Conservation (phyloP, 257 asterid species). For the Nicotiana sylvestris region DNA sequence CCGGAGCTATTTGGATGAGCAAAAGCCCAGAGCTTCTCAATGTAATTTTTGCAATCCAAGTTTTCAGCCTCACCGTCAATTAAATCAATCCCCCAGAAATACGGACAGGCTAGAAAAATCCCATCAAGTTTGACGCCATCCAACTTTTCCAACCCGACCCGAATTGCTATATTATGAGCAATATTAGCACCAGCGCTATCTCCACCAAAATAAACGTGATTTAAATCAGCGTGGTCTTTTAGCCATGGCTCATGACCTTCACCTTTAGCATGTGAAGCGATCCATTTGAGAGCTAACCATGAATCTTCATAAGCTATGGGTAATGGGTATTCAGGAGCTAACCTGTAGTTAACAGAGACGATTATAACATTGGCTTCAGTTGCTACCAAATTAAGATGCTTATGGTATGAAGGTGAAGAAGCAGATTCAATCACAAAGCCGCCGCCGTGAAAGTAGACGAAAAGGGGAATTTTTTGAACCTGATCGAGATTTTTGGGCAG, state of each 20-base stretch:
- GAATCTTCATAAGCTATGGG: slow-evolving; percentile 58
- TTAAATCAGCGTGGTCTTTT: slow-evolving; percentile 33
- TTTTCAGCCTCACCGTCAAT: slow-evolving; percentile 35
- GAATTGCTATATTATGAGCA: slow-evolving; percentile 37
- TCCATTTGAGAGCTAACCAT: slow-evolving; percentile 53
- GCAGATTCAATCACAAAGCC: slow-evolving; percentile 43
- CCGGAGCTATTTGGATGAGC: slow-evolving; percentile 46
- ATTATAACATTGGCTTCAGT: slow-evolving; percentile 35
- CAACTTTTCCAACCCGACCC: slow-evolving; percentile 33
- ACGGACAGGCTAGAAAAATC: slow-evolving; percentile 53
- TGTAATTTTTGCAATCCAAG: neutral
- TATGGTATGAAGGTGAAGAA: slow-evolving; percentile 32
- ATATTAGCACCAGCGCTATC: slow-evolving; percentile 69
- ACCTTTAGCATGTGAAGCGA: slow-evolving; percentile 33
- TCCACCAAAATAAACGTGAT: slow-evolving; percentile 46
- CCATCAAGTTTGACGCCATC: slow-evolving; percentile 30
- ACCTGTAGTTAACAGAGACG: slow-evolving; percentile 53
- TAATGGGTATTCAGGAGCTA: slow-evolving; percentile 62
- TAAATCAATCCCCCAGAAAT: slow-evolving; percentile 48
- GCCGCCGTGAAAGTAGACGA: slow-evolving; percentile 67
- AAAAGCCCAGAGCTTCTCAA: slow-evolving; percentile 36
- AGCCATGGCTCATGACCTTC: slow-evolving; percentile 42
- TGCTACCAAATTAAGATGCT: slow-evolving; percentile 30
- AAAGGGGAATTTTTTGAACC: slow-evolving; percentile 36
- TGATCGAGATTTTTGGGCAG: slow-evolving; percentile 28